These are phyloP conservation scores for Synchytrium microbalum DNA, from an alignment of 371 early-diverging fungal genomes.

Conservation along the genomic window DNA sequence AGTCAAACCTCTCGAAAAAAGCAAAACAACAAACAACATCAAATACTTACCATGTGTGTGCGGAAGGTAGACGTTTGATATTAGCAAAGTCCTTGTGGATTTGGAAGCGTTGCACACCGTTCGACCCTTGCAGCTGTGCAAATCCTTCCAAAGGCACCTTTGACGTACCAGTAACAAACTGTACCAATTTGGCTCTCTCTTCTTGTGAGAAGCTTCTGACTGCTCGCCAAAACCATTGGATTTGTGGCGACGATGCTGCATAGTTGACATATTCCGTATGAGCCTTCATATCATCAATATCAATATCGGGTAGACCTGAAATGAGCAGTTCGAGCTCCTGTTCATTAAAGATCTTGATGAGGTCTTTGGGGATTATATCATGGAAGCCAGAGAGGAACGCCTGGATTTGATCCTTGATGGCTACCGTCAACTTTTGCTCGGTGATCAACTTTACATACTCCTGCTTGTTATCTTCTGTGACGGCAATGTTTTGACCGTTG, in stretches of 20 bases:
- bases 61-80: conserved; percentile 77
- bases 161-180: conserved; percentile 97
- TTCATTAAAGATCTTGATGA: conserved; percentile 95
- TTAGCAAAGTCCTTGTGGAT: conserved; percentile 87
- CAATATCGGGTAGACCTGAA: conserved; percentile 97
- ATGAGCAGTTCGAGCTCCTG: conserved; percentile 98
- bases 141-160: conserved; percentile 98
- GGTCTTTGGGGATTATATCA: conserved; percentile 83
- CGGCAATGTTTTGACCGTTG: conserved; percentile 81
- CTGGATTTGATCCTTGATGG: conserved; percentile 89
- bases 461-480: conserved; percentile 94
- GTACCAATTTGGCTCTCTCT: conserved; percentile 94
- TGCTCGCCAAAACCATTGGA: conserved; percentile 99
- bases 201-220: conserved; percentile 96
- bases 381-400: conserved; percentile 94
- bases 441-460: conserved; percentile 92
- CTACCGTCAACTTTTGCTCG: conserved; percentile 76
- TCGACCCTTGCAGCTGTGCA: conserved; percentile 84
- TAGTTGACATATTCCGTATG: conserved; percentile 95
- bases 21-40: conserved; percentile 4
- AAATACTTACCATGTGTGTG: conserved; percentile 89
- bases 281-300: conserved; percentile 98
- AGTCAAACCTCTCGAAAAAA: no score
- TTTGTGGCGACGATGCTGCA: conserved; percentile 71
- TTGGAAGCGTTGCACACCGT: conserved; percentile 96